Conservation (phyloP, 1,139 yeast genomes). For the Hyphopichia fennica region DNA sequence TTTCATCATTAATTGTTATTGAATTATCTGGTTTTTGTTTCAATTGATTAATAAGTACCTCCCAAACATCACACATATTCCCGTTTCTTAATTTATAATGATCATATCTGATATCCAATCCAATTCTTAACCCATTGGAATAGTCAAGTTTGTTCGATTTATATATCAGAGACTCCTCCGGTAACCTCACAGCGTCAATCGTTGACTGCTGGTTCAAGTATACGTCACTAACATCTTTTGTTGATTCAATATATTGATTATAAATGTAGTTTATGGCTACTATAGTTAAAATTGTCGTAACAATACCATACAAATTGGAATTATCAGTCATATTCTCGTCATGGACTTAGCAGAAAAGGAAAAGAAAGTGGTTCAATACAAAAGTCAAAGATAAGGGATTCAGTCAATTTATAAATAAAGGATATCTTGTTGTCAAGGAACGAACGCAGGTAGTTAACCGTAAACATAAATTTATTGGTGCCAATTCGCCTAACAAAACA, state of each 20-base stretch:
- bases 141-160: constrained; percentile 64
- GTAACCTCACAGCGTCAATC: constrained; percentile 54
- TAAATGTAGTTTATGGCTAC: constrained; percentile 20
- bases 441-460: no score
- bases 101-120: constrained; percentile 58
- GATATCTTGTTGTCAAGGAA: no score
- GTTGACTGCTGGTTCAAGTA: constrained; percentile 63
- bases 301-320: background rate
- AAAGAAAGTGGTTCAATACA: no score
- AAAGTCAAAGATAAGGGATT: background rate
- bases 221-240: constrained; percentile 54
- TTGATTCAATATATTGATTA: constrained; percentile 23
- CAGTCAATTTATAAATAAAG: no score
- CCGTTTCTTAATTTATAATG: constrained; percentile 70
- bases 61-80: constrained; percentile 68
- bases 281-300: constrained; percentile 15
- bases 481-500: no score
- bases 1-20: constrained; percentile 16
- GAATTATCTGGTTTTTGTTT: constrained; percentile 13
- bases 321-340: background rate
- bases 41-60: constrained; percentile 24
- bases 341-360: background rate
- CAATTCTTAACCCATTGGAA: constrained; percentile 62
- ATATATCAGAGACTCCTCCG: constrained; percentile 62
- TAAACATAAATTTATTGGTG: no score